A percentile compares a stretch with the other conserved stretches of the same genome.
Evolutionary conservation across 176 grass and related monocot genomes (phyloP).

Genomic region (Hyparrhenia diplandra): DNA sequence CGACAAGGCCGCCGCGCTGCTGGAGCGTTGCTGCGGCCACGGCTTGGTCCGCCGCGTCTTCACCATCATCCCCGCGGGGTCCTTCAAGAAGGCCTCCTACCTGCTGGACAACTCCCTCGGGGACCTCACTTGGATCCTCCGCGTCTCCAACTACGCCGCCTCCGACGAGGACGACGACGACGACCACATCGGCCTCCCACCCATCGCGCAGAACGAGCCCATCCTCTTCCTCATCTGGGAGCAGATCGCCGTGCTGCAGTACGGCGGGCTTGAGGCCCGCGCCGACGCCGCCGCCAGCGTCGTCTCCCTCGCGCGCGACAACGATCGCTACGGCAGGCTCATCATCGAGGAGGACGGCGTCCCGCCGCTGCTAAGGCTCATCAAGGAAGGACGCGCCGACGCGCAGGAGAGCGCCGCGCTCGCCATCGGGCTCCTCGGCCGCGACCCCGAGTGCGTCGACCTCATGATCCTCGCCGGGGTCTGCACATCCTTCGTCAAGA

Average conservation of each 20-base stretch:
- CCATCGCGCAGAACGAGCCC: slow-evolving; percentile 98
- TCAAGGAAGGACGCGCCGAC: slow-evolving; percentile 76
- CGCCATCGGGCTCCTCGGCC: slow-evolving; percentile 64
- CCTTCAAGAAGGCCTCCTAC: slow-evolving; percentile 46
- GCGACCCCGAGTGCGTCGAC: slow-evolving; percentile 70
- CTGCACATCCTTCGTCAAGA: slow-evolving; percentile 72
- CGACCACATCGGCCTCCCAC: slow-evolving; percentile 71
- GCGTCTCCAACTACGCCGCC: slow-evolving; percentile 49
- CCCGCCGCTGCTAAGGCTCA: slow-evolving; percentile 12
- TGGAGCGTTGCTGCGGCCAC: slow-evolving; percentile 36
- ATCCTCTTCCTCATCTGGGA: slow-evolving; percentile 99
- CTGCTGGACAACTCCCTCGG: slow-evolving; percentile 79
- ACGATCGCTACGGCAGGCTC: slow-evolving; percentile 59
- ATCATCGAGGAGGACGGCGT: background rate
- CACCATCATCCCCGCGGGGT: slow-evolving; percentile 61
- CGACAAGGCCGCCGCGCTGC: slow-evolving; percentile 50
- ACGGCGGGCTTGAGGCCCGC: slow-evolving; percentile 54
- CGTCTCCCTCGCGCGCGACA: slow-evolving; percentile 77
- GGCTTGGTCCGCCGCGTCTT: slow-evolving; percentile 49
- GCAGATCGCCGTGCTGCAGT: slow-evolving; percentile 85
- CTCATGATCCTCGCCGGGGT: slow-evolving; percentile 66
- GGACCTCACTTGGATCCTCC: slow-evolving; percentile 80
- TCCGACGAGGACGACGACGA: slow-evolving; percentile 38
- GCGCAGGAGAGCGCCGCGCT: slow-evolving; percentile 73
- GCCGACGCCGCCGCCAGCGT: slow-evolving; percentile 63